A percentile compares a stretch with the other conserved stretches of the same genome.
These are phyloP conservation scores for Linanthus parryae DNA, from an alignment of 148 eudicot genomes.

Conservation along the genomic window DNA sequence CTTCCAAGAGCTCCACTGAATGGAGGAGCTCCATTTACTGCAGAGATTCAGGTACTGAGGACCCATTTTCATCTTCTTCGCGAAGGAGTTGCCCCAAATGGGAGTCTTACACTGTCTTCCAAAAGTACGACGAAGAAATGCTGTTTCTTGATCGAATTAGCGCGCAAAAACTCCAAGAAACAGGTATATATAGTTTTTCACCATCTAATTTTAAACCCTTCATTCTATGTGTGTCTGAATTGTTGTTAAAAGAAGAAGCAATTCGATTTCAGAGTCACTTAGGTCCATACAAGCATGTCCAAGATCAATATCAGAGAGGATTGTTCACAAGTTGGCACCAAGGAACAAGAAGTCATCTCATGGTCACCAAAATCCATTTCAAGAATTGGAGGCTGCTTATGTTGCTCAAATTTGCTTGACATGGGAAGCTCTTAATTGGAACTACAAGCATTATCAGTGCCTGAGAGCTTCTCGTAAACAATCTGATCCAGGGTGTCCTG, in stretches of 20 bases:
- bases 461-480: conserved; percentile 36
- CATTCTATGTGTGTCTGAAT: too few species aligned
- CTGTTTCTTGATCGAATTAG: conserved; percentile 65
- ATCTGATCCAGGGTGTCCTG: conserved; percentile 70
- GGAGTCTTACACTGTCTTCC: conserved; percentile 93
- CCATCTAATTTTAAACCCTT: too few species aligned
- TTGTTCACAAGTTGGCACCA: conserved; percentile 44
- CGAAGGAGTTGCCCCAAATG: conserved; percentile 92
- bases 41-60: conserved; percentile 67
- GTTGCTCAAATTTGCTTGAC: conserved; percentile 74
- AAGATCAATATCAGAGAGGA: conserved; percentile 79
- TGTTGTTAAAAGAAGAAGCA: not conserved
- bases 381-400: conserved; percentile 78
- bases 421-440: conserved; percentile 96
- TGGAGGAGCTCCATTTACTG: conserved; percentile 88
- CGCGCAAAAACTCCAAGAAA: conserved; percentile 87
- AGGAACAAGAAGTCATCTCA: conserved; percentile 23
- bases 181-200: conserved; percentile 46
- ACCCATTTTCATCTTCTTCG: conserved; percentile 87
- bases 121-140: conserved; percentile 96
- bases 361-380: conserved; percentile 37
- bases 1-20: conserved; percentile 85
- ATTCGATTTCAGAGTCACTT: conserved; percentile 45
- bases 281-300: conserved; percentile 70
- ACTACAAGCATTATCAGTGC: conserved; percentile 61